A percentile compares a stretch with the other conserved stretches of the same genome.
Conservation (phyloP, 1,284 basidiomycete species). For the Caloboletus inedulis region DNA sequence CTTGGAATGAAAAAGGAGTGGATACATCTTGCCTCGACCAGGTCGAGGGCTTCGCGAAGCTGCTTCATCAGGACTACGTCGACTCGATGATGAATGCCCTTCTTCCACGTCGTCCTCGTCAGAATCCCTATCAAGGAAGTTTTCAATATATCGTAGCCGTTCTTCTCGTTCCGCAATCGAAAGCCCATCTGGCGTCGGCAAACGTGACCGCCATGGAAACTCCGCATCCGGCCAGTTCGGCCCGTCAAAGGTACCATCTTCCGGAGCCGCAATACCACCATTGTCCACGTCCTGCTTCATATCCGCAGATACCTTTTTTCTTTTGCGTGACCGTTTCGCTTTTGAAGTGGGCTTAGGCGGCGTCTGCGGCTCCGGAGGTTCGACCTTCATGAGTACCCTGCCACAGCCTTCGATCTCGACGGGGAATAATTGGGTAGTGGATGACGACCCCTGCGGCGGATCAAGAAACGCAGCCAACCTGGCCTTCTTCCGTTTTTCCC, state of each 20-base stretch:
- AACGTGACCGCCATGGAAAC: conserved; percentile 70
- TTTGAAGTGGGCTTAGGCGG: conserved; percentile 31
- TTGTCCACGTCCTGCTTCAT: conserved; percentile 17
- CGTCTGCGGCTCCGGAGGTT: conserved; percentile 32
- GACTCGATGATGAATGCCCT: conserved; percentile 4
- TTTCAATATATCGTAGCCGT: conserved; percentile 37
- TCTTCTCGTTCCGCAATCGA: conserved; percentile 55
- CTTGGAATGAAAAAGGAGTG: conserved; percentile 42
- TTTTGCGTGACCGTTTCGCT: conserved; percentile 35
- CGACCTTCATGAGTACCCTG: conserved; percentile 57
- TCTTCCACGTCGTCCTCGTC: conserved; percentile 36
- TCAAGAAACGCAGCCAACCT: conserved; percentile 60
- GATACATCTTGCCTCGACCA: conserved; percentile 63
- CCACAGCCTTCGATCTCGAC: conserved; percentile 65
- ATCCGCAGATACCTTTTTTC: conserved; percentile 29
- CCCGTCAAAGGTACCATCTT: conserved; percentile 28
- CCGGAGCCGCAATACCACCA: conserved; percentile 6
- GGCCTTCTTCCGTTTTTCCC: conserved; percentile 59
- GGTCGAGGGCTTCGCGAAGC: conserved; percentile 32
- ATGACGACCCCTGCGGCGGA: conserved; percentile 21
- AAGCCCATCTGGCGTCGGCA: conserved; percentile 49
- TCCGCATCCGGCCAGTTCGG: conserved; percentile 75
- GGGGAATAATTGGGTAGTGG: conserved; percentile 42
- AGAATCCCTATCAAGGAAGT: conserved; percentile 36
- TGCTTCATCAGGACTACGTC: conserved; percentile 21